Percentiles rank a stretch among this genome's conserved stretches.
Evolutionary conservation across 257 asterid species (phyloP).

Genomic region (Scutellaria barbata): DNA sequence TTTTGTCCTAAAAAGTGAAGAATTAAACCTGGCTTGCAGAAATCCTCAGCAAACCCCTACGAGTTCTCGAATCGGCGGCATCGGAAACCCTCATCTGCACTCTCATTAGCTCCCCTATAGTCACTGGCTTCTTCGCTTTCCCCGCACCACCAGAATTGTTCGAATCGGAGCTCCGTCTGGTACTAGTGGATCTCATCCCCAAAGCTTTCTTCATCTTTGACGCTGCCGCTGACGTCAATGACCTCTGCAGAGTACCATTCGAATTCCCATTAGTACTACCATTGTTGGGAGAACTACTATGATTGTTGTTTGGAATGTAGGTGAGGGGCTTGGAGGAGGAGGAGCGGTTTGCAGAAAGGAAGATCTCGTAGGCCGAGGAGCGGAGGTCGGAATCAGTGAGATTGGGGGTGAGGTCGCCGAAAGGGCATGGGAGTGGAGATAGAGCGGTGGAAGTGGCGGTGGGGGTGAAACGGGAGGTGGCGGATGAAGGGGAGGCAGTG

Average conservation of each 20-base stretch:
- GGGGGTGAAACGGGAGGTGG: constrained; percentile 58
- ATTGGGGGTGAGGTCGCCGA: constrained; percentile 65
- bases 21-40: constrained; percentile 88
- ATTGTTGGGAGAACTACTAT: constrained; percentile 36
- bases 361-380: constrained; percentile 89
- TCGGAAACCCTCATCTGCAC: constrained; percentile 89
- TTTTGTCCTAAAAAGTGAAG: neutral
- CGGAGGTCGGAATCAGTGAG: constrained; percentile 80
- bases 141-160: constrained; percentile 63
- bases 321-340: constrained; percentile 65
- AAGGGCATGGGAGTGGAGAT: constrained; percentile 76
- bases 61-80: constrained; percentile 75
- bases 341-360: constrained; percentile 80
- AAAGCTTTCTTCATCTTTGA: constrained; percentile 97
- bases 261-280: constrained; percentile 35
- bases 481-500: constrained; percentile 52
- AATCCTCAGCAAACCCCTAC: constrained; percentile 92
- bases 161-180: constrained; percentile 56
- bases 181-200: constrained; percentile 84
- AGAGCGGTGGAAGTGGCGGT: constrained; percentile 40
- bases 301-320: constrained; percentile 47
- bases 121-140: constrained; percentile 73
- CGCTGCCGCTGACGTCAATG: constrained; percentile 91
- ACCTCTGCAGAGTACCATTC: constrained; percentile 61
- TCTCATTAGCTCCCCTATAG: constrained; percentile 90